A percentile compares a stretch with the other conserved stretches of the same genome.
Conservation (phyloP, 2,329 filamentous ascomycete species). For the Fusarium torulosum region DNA sequence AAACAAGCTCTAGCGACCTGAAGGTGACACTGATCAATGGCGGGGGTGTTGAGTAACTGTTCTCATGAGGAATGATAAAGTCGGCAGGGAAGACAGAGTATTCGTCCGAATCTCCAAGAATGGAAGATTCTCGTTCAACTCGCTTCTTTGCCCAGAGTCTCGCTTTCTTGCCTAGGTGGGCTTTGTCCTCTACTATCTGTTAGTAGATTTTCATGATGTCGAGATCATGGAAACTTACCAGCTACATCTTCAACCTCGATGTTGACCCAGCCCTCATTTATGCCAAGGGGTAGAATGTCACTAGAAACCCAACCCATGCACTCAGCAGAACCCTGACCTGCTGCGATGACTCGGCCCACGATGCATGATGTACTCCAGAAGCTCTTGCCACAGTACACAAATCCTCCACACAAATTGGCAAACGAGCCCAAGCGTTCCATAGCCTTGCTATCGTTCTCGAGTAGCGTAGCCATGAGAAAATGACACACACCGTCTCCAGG, state of each 20-base stretch:
- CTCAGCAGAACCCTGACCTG: slow-evolving; percentile 70
- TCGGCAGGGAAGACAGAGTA: slow-evolving; percentile 69
- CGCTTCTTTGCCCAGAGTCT: slow-evolving; percentile 71
- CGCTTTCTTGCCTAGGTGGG: slow-evolving; percentile 65
- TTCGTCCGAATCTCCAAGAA: slow-evolving; percentile 69
- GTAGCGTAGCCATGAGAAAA: slow-evolving; percentile 73
- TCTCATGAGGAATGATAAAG: slow-evolving; percentile 72
- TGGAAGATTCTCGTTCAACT: slow-evolving; percentile 70
- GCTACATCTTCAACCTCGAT: slow-evolving; percentile 67
- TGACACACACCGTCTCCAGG: slow-evolving; percentile 73
- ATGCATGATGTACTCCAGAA: slow-evolving; percentile 78
- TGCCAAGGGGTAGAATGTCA: slow-evolving; percentile 65
- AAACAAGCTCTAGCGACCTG: slow-evolving; percentile 63
- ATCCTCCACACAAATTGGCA: slow-evolving; percentile 73
- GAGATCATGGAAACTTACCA: slow-evolving; percentile 55
- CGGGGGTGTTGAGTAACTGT: slow-evolving; percentile 62
- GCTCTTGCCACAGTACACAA: slow-evolving; percentile 72
- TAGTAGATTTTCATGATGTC: slow-evolving; percentile 7
- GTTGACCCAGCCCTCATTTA: slow-evolving; percentile 69
- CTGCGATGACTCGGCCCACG: slow-evolving; percentile 73
- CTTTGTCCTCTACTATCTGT: slow-evolving; percentile 59
- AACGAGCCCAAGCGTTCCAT: slow-evolving; percentile 69
- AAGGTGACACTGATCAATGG: slow-evolving; percentile 64
- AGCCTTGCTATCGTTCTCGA: slow-evolving; percentile 73
- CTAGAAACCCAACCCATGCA: slow-evolving; percentile 78